A percentile compares a stretch with the other conserved stretches of the same genome.
Conservation (phyloP, 352 stramenopile species). For the Phytophthora litchii region DNA sequence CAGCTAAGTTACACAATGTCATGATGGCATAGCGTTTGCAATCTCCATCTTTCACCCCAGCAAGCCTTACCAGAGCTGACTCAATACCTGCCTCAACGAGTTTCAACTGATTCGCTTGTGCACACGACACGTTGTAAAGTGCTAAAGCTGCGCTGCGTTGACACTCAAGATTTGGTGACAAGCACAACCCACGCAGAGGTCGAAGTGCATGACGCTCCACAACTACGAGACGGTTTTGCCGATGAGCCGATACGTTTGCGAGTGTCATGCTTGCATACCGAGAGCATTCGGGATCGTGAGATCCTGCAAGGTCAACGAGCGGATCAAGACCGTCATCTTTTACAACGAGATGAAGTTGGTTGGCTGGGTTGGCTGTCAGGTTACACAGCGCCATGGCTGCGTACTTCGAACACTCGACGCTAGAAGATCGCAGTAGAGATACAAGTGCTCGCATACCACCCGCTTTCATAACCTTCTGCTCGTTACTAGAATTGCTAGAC, state of each 20-base stretch:
- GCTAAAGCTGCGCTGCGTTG: slow-evolving; percentile 91
- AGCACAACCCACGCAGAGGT: slow-evolving; percentile 82
- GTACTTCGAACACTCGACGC: slow-evolving; percentile 79
- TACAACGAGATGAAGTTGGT: slow-evolving; percentile 91
- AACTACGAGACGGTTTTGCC: slow-evolving; percentile 88
- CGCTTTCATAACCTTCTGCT: slow-evolving; percentile 83
- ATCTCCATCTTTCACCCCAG: slow-evolving; percentile 87
- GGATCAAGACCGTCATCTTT: slow-evolving; percentile 73
- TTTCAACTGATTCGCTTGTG: slow-evolving; percentile 88
- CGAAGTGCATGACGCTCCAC: slow-evolving; percentile 84
- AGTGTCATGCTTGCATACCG: slow-evolving; percentile 95
- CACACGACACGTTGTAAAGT: slow-evolving; percentile 96
- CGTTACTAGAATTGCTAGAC: slow-evolving; percentile 70
- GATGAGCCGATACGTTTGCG: slow-evolving; percentile 92
- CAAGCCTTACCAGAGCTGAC: slow-evolving; percentile 86
- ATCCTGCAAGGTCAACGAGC: slow-evolving; percentile 82
- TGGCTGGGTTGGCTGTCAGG: slow-evolving; percentile 90
- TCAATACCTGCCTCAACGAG: slow-evolving; percentile 92
- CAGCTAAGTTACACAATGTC: slow-evolving; percentile 95
- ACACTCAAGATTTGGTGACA: slow-evolving; percentile 86
- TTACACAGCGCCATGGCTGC: slow-evolving; percentile 96
- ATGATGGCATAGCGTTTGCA: slow-evolving; percentile 95
- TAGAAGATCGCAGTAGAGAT: slow-evolving; percentile 50
- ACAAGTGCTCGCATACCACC: slow-evolving; percentile 72
- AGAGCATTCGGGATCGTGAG: slow-evolving; percentile 75